phyloP scores from a whole-genome alignment of 345 rosid genomes.

The Populus pruinosa region DNA sequence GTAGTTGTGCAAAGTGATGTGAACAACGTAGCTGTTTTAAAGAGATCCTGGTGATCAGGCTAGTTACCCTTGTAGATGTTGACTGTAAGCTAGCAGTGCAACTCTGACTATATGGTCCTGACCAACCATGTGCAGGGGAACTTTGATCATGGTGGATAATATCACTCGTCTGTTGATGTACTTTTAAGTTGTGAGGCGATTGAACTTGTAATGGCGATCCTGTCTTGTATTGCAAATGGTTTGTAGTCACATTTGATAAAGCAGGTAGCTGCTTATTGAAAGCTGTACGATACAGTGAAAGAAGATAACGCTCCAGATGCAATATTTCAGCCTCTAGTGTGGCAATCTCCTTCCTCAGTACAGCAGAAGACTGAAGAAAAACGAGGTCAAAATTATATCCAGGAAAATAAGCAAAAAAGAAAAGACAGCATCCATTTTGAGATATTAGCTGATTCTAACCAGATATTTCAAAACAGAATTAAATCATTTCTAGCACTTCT shows the following conservation, averaged over 20 bases:
- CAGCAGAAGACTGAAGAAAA: conserved; percentile 54
- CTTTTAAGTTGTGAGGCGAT: conserved; percentile 28
- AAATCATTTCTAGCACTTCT: not conserved
- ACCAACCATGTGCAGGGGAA: conserved; percentile 40
- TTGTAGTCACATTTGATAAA: conserved; percentile 26
- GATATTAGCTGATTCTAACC: not conserved
- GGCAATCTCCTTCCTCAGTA: conserved; percentile 64
- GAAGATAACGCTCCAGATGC: conserved; percentile 59
- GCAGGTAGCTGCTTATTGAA: conserved; percentile 47
- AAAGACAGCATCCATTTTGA: no score
- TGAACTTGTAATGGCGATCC: conserved; percentile 29
- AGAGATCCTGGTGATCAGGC: not conserved
- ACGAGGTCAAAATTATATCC: not conserved
- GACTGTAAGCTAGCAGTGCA: conserved; percentile 38
- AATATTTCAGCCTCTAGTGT: conserved; percentile 63
- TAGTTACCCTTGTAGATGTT: conserved; percentile 45
- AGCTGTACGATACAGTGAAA: conserved; percentile 69
- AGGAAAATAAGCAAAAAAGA: not conserved
- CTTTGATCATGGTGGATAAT: conserved; percentile 31
- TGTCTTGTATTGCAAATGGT: conserved; percentile 19
- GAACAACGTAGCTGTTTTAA: not conserved
- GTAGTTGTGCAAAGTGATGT: not conserved
- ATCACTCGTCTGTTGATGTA: conserved; percentile 18
- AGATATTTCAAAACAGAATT: not conserved
- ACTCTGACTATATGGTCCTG: conserved; percentile 35